Evolutionary conservation across 2,329 filamentous ascomycete species (phyloP), one percentile per base, ranked within the genome.

Genomic region (Colletotrichum limetticola): DNA sequence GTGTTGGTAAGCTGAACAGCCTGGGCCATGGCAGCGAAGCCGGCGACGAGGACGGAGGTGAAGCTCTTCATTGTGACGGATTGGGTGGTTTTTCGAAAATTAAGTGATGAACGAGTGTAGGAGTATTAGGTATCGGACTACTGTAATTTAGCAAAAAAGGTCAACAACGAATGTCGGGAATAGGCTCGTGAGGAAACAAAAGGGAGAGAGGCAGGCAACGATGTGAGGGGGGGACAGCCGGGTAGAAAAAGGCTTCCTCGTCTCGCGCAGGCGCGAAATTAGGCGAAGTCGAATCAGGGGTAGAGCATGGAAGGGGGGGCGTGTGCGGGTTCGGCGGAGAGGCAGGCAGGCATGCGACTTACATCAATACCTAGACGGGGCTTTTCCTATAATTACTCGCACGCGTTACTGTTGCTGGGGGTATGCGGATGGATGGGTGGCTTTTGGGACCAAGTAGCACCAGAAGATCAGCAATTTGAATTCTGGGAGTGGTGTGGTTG

Each of bases 1-100:
- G 68, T 78, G 78, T 83, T 83, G 77, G 81, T 83, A 71, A 84
- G 77, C 28, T 71, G 9, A 53, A 81, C 78, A 75, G 81, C 80
- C 72, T 74, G 76, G 65, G 77, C 80, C 65, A 81, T 71, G 65
- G 78, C 79, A 59, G 78, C 77, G 65, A 82, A 76, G 72, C 74
- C 77, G 76, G 80, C 80, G 67, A 83, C 75, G 73, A 79, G 49
- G 42, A 78, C 62, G 61, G 79, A 70, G 71, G 79, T 56, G 69
- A 74, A 62, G 72, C 59, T 78, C 80, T 82, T 81, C 81, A 83
- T 83, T 74, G 79, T 81, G 77, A 74, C 71, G 42, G 75, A 62
- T 67, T 75, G 71, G 68, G 55, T 74, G 67, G 46, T 60, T 75
- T 70, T 74, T 65, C 59, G 66, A 42, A 49, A 59, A 72, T 63